Base-by-base conservation (phyloP, 202 grass and related monocot genomes). In the Sporobolus alterniflorus region DNA sequence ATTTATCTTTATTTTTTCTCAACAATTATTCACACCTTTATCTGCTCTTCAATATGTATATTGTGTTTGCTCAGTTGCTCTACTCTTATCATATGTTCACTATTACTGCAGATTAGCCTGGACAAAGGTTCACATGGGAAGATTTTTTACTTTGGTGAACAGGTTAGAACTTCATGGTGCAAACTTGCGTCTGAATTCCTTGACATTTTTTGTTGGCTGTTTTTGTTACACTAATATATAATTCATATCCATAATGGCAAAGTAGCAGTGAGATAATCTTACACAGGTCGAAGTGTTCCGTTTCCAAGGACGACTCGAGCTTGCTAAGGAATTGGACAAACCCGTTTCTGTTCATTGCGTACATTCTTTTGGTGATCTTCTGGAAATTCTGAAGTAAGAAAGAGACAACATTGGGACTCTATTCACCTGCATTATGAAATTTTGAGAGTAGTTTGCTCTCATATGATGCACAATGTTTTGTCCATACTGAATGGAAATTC, bases 291-390 rank as follows among this genome's bases (percentile, higher is more conserved):
- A 98, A 85, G 92, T 98, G 40, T 98, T 98, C 40, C 62, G 67
- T n/a, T n/a, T n/a, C n/a, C n/a, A n/a, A 52, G 20, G 42, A 80
- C 90, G 91, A 82, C 88, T 98, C n/a, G 68, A 95, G 85, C 92
- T 98, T 79, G 92, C 95, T 56, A 98, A 98, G 85, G 92, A 91
- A 71, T 83, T 93, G 82, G 64, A 88, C 25, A 93, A 77, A 79
- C 95, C 95, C 52, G 92, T 98, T 86, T 95, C 88, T 76, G 88
- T 95, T 65, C 95, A 98, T 83, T 98, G 95, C 75, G 94, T 91
- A 28, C 86, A 82, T 36, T 86, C 90, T 52, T 93, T 91, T 77
- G 92, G 92, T 36, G 90, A 95, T 92, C 89, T 98, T 75, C 68
- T 93, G 39, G 86, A 95, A 83, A 88, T 94, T 82, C 69, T 97